These are phyloP conservation scores for Anastatica hierochuntica DNA, from an alignment of 345 rosid species.

Conservation along the genomic window DNA sequence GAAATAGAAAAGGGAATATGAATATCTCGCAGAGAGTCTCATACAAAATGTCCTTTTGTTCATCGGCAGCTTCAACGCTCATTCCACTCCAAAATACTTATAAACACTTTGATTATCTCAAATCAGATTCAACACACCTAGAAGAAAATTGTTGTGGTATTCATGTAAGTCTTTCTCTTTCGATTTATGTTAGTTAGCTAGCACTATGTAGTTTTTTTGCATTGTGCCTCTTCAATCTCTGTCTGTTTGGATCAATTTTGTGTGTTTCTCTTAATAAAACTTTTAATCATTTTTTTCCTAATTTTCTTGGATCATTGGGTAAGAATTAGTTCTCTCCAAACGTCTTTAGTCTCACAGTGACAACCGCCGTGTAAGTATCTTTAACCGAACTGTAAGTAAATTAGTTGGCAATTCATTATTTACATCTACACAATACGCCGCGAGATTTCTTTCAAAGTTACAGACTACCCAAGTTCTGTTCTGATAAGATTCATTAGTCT, in stretches of 20 bases:
- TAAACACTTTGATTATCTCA: too few species aligned
- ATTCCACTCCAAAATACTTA: too few species aligned
- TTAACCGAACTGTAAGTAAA: too few species aligned
- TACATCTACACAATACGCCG: too few species aligned
- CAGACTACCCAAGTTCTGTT: too few species aligned
- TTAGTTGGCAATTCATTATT: too few species aligned
- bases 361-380: too few species aligned
- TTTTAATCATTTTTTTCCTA: neutral
- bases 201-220: neutral
- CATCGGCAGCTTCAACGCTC: slow-evolving; percentile 13
- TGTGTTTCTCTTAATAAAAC: neutral
- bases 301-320: slow-evolving; percentile 10
- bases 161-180: slow-evolving; percentile 6
- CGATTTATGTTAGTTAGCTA: neutral
- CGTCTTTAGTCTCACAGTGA: neutral
- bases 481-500: too few species aligned
- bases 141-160: neutral
- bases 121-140: neutral
- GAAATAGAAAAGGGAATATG: slow-evolving; percentile 18
- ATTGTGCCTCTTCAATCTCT: slow-evolving; percentile 1
- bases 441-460: too few species aligned
- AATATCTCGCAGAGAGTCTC: slow-evolving; percentile 13
- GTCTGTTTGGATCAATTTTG: neutral
- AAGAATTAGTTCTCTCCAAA: neutral
- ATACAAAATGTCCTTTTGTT: slow-evolving; percentile 17